Evolutionary conservation across 176 grass and related monocot species (phyloP).

Genomic region (Coix lacrymajobi): DNA sequence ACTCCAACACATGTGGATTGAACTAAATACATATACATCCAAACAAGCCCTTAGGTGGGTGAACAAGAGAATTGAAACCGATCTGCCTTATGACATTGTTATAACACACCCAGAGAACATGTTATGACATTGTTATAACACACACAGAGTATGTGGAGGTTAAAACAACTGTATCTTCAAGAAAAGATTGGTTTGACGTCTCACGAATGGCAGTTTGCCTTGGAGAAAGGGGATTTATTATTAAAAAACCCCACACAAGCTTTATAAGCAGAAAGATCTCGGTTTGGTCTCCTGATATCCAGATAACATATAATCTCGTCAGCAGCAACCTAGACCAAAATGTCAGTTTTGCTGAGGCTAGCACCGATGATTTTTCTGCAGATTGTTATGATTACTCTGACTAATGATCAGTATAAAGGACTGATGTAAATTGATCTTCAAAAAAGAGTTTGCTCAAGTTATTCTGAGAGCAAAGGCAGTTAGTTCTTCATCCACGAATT

Average conservation of each 20-base stretch:
- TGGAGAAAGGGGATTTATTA: conserved; percentile 56
- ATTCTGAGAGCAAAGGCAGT: no score
- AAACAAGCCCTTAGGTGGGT: no score
- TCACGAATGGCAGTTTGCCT: conserved; percentile 84
- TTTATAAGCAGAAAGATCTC: conserved; percentile 56
- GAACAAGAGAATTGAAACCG: conserved; percentile 63
- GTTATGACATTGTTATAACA: conserved; percentile 69
- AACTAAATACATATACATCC: no score
- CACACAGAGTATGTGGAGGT: conserved; percentile 75
- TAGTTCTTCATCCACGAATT: no score
- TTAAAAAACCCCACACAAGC: conserved; percentile 54
- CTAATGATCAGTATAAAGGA: not conserved
- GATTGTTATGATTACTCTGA: not conserved
- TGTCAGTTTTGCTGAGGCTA: not conserved
- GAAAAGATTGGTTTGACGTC: conserved; percentile 79
- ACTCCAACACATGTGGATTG: no score
- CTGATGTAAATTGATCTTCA: no score
- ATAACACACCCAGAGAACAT: conserved; percentile 49
- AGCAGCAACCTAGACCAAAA: not conserved
- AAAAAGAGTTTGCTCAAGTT: no score
- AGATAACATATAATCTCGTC: conserved; percentile 18
- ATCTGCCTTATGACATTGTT: conserved; percentile 75
- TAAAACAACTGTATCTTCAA: conserved; percentile 62
- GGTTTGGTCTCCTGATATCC: conserved; percentile 57
- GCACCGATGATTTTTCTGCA: not conserved